Base-by-base conservation (phyloP, 1,139 yeast species). In the Hansenula lynferdii region DNA sequence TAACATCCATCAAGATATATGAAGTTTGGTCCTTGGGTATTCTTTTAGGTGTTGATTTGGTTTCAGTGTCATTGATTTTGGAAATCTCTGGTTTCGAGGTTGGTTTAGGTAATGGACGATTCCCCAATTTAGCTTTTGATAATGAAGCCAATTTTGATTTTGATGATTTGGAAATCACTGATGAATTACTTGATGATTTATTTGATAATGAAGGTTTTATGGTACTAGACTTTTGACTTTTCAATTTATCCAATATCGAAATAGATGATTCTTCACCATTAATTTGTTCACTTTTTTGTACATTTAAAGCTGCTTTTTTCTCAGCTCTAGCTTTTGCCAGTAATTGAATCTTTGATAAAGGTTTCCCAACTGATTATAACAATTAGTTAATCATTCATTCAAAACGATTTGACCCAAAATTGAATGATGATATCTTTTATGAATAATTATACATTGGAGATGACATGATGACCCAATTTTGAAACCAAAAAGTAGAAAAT, bases 251-350 rank as follows among this genome's bases (percentile, higher is more conserved):
- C 20, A 55, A 41, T 11, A 54, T 54, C 3, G 58, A 50, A 4
- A 47, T 35, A 5, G 56, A 44, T 2, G 43, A 37, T 6, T 26
- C 34, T 16, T 26, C 14, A 12, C 15, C n/a, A 3, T 7, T 5
- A 27, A 34, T 21, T 10, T 33, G 17, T 21, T 27, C 28, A 11
- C 30, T 30, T 10, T 16, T 29, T 15, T 30, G 17, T 11, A 29
- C 20, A 19, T 20, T 15, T 25, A 18, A 18, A 35, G 30, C 23
- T 35, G 39, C 23, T 29, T 45, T 43, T 31, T 51, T 49, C 14
- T 53, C 45, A 21, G 67, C 64, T 45, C 75, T 58, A 16, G 68
- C 61, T 46, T 65, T 67, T 3, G 80, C 79, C 47, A 77, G 61
- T 3, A 70, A 66, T 11, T 77, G 69, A 35, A 76, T 57, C 49